Base-by-base conservation (phyloP, 2,329 filamentous ascomycete species). In the Sporothrix globosa region DNA sequence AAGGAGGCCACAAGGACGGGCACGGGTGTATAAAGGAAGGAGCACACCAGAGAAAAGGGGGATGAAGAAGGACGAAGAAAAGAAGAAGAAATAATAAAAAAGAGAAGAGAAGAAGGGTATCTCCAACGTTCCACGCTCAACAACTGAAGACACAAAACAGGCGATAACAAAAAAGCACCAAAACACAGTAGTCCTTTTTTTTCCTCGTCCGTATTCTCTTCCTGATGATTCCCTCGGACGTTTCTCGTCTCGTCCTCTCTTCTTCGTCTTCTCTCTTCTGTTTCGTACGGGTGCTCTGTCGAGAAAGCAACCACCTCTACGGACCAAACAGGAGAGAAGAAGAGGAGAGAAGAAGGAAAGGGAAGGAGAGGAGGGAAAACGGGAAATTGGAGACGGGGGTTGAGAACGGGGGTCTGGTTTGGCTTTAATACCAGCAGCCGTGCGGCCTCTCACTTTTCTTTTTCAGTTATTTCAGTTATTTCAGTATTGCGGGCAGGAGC, bases 391-490 rank as follows among this genome's bases (percentile, higher is more conserved):
- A 54, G 69, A 54, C 52, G 63, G 48, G 52, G 39, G 14, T 41
- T 52, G 46, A 52, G 21, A 66, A 24, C 46, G 68, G 67, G 70
- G 71, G 41, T 44, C 66, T 41, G 71, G 68, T 69, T 72, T 72
- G 30, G 70, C 70, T 72, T 72, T 73, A 72, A 73, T 72, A 73
- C 60, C 67, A 67, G 61, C 24, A 54, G 65, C 54, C 46, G 27
- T 46, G 30, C 39, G 34, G 27, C 34, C 34, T 4, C 34, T 34
- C 34, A 34, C 46, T 52, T 52, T 41, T 30, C 27, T n/a, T 10
- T 21, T 11, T 2, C 30, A 27, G 34, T 39, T 61, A 10, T 17
- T 5, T 21, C 14, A 50, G 39, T 39, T 41, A 46, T 48, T 41
- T 41, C 21, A 50, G 41, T 50, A 24, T 2, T 34, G 34, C 41